A percentile compares a stretch with the other conserved stretches of the same genome.
Conservation (phyloP, 2,329 filamentous ascomycete species). For the Escovopsis sp. region DNA sequence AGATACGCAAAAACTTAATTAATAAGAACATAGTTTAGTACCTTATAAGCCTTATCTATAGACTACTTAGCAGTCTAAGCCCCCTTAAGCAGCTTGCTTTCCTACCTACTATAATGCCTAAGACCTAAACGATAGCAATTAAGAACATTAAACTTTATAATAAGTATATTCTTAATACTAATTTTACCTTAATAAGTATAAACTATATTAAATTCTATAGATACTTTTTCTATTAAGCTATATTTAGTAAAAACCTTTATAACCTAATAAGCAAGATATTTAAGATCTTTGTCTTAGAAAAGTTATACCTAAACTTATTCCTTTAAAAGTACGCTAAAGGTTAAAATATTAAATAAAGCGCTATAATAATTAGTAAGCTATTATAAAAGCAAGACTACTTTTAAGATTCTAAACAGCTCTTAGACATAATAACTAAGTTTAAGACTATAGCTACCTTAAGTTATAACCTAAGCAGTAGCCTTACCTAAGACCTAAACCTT, state of each 20-base stretch:
- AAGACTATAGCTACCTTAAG: not conserved
- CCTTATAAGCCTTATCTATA: not conserved
- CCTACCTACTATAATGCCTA: not conserved
- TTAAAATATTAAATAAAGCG: not conserved
- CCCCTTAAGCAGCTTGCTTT: not conserved
- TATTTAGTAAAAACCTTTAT: too few relatives aligned
- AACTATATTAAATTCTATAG: too few relatives aligned
- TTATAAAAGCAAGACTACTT: too few relatives aligned
- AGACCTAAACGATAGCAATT: not conserved
- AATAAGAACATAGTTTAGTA: not conserved
- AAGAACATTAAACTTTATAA: too few relatives aligned
- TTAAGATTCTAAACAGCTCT: too few relatives aligned
- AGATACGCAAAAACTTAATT: not conserved
- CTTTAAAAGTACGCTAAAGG: not conserved
- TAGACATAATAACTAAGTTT: not conserved
- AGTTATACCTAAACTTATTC: not conserved
- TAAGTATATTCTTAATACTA: too few relatives aligned
- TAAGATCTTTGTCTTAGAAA: not conserved
- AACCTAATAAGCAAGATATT: not conserved
- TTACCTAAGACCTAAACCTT: not conserved
- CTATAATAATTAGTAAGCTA: not conserved
- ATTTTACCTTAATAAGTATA: too few relatives aligned
- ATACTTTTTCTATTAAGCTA: too few relatives aligned
- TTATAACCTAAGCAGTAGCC: not conserved
- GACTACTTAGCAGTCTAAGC: not conserved